phyloP scores from a whole-genome alignment of 2,329 filamentous ascomycete species.

The Aspergillus clavatus region DNA sequence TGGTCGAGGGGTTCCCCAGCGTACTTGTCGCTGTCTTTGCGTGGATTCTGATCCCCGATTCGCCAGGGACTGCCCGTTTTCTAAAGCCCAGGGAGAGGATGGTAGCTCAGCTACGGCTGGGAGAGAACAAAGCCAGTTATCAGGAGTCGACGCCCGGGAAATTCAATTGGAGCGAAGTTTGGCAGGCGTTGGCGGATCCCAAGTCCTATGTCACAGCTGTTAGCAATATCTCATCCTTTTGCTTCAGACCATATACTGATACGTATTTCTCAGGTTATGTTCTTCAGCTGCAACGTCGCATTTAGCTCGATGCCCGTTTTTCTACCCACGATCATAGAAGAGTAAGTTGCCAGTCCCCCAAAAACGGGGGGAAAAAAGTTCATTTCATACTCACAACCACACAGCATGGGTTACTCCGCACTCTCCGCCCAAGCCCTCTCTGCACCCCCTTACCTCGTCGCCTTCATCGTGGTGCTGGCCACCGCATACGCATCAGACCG shows the following conservation, averaged over 20 bases:
- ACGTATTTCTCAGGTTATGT: constrained; percentile 54
- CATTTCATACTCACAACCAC: not conserved
- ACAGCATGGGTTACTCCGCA: constrained; percentile 64
- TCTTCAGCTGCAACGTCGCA: constrained; percentile 82
- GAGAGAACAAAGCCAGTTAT: constrained; percentile 43
- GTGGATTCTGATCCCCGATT: constrained; percentile 72
- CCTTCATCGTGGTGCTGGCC: constrained; percentile 66
- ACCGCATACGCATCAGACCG: constrained; percentile 71
- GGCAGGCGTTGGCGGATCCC: constrained; percentile 59
- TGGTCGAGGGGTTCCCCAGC: constrained; percentile 80
- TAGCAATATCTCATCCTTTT: constrained; percentile 16
- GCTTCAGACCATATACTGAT: not conserved
- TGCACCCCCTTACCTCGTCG: constrained; percentile 73
- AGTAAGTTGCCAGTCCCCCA: constrained; percentile 32
- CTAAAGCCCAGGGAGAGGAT: constrained; percentile 60
- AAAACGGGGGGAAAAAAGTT: not conserved
- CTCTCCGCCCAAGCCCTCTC: constrained; percentile 70
- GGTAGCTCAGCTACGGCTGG: constrained; percentile 66
- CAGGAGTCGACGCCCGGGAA: constrained; percentile 30
- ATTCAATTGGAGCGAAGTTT: constrained; percentile 54
- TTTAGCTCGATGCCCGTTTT: constrained; percentile 87
- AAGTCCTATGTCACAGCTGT: constrained; percentile 68
- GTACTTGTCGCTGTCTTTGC: constrained; percentile 68
- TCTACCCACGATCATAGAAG: constrained; percentile 70
- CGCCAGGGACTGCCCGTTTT: constrained; percentile 61